phyloP scores from a whole-genome alignment of 2,329 filamentous ascomycete genomes.

The Exophiala calicioides region DNA sequence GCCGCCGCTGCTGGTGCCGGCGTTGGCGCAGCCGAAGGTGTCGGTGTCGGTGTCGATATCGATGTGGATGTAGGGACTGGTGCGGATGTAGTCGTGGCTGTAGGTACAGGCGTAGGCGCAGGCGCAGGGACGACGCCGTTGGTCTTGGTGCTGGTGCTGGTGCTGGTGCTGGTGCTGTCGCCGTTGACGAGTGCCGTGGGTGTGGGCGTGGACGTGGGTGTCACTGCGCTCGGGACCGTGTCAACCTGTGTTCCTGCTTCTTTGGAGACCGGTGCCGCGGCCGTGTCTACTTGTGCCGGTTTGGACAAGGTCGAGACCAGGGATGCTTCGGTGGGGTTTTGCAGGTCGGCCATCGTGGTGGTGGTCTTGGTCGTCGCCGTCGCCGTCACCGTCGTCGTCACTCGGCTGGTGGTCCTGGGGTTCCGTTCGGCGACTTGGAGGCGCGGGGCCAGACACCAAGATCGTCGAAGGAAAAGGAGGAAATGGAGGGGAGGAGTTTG shows the following conservation, averaged over 20 bases:
- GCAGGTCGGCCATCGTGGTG: conserved; percentile 29
- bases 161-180: neutral
- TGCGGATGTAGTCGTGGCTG: neutral
- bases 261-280: conserved; percentile 2
- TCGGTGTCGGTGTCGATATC: conserved; percentile 5
- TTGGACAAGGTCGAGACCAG: conserved; percentile 19
- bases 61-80: too few relatives aligned
- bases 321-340: conserved; percentile 24
- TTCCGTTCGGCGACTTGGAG: too few relatives aligned
- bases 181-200: conserved; percentile 5
- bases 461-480: neutral
- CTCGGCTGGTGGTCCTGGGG: too few relatives aligned
- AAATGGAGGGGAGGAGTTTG: neutral
- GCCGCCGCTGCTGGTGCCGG: neutral
- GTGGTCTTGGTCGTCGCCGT: too few relatives aligned
- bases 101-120: conserved; percentile 2
- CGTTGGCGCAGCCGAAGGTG: conserved; percentile 6
- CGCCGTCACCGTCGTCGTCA: too few relatives aligned
- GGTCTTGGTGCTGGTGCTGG: neutral
- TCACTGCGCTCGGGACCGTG: neutral
- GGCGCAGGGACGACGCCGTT: neutral
- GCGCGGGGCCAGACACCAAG: too few relatives aligned
- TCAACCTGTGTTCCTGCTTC: conserved; percentile 14
- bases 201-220: conserved; percentile 5
- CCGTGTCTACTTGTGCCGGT: conserved; percentile 2